Base-by-base conservation (phyloP, 495 filamentous ascomycete species). In the Zalerion maritima region DNA sequence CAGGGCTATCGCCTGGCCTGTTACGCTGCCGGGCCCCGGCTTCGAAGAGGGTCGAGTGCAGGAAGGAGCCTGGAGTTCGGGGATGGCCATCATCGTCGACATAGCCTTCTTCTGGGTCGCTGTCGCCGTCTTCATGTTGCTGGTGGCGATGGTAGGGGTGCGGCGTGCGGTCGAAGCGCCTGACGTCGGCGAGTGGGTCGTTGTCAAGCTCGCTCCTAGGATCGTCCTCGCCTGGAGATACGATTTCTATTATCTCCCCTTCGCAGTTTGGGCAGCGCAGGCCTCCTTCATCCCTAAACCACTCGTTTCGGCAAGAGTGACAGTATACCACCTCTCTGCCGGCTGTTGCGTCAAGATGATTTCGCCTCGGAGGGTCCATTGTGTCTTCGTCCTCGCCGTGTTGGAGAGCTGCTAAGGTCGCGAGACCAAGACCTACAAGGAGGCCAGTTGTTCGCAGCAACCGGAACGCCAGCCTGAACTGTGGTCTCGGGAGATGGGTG, bases 241-340 rank as follows among this genome's bases (percentile, higher is more conserved):
- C 86, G 35, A 94, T 87, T 55, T 97, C 83, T 5, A 70, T 78
- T 46, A 80, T 73, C 4, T 91, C 80, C n/a, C 70, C 68, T 8
- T 61, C 35, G 45, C 89, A 97, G 5, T 53, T 44, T n/a, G 86
- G 85, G 38, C 89, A 97, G 8, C 48, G 50, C 28, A 92, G 51
- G 19, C 35, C 37, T 17, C 64, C 69, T 32, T 78, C 64, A 41
- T 80, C 69, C 30, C 67, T 59, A 35, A 71, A 75, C 83, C 81
- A 94, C 41, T 93, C 78, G 25, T 76, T 60, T 21, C 64, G 41
- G 59, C 89, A 96, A 19, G 54, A 41, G 50, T 94, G 82, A 49
- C 89, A 97, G 43, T 64, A 81, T 26, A 94, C 73, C 13, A 83
- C 59, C 48, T 91, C 77, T 38, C 71, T 55, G 29, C 53, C 58